These are phyloP conservation scores for Herpetospermum pedunculosum DNA, from an alignment of 306 rosid genomes.

Conservation along the genomic window DNA sequence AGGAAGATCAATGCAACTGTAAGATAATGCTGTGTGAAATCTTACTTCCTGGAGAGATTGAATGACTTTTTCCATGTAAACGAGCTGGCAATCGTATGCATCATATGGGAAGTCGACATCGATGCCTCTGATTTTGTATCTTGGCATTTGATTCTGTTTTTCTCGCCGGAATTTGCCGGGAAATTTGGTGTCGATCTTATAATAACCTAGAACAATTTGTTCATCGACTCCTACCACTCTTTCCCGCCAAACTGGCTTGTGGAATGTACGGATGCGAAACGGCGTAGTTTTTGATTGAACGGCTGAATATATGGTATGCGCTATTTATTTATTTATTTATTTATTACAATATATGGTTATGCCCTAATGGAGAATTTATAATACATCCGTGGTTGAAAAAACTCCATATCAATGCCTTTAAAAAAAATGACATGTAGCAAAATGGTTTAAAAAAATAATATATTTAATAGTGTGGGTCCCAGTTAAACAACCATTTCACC, in stretches of 20 bases:
- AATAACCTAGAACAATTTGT: conserved; percentile 32
- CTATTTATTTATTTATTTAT: no score
- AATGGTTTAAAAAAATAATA: no score
- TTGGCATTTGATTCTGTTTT: conserved; percentile 47
- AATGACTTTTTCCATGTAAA: conserved; percentile 90
- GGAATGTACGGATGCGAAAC: neutral
- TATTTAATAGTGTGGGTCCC: no score
- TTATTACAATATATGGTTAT: no score
- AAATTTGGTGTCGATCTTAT: neutral
- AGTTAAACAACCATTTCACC: no score
- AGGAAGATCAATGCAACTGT: neutral
- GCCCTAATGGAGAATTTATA: no score
- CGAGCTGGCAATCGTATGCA: conserved; percentile 86
- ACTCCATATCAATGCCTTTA: no score
- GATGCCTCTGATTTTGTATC: conserved; percentile 63
- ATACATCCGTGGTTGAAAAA: no score
- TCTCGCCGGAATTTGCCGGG: neutral
- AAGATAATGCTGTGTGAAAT: neutral
- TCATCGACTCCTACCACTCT: neutral
- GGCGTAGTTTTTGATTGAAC: neutral
- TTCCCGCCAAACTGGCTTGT: conserved; percentile 40
- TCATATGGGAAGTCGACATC: conserved; percentile 75
- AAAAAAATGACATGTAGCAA: no score
- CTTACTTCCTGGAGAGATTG: conserved; percentile 79
- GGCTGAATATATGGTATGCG: neutral